Base-by-base conservation (phyloP, 2,329 filamentous ascomycete genomes). In the Curvularia verruculosa region DNA sequence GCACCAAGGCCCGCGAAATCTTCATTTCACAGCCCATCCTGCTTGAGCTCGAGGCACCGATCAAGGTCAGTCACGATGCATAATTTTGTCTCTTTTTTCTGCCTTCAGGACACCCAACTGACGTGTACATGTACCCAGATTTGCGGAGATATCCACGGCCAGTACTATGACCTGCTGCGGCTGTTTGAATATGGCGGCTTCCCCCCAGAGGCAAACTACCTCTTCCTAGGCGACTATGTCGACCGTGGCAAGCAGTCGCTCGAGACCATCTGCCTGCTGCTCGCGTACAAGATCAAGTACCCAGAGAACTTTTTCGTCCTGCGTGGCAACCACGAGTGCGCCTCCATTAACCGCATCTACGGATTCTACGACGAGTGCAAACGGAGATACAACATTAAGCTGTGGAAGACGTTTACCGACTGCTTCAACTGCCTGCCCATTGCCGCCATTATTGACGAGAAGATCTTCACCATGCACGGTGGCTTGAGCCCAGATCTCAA, bases 321-420 rank as follows among this genome's bases (percentile, higher is more conserved):
- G 58, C 92, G 95, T 68, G 95, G 95, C 64, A 99, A 99, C 84
- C 95, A 99, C 84, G 95, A 99, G 81, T 98, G 95, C 81, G 95
- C 95, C 58, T 96, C 91, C 51, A 96, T 99, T 84, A 99, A 96
- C 83, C 92, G 95, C 75, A 96, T 98, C 80, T 99, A 99, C 79
- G 95, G 95, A 59, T 99, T 99, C 84, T 99, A 99, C 84, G 95
- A 99, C 75, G 94, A 99, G 81, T 99, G 94, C 88, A 99, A 99
- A 85, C 89, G 95, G 76, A 87, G 94, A 70, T 98, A 96, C 83
- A 99, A 98, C 81, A 96, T 98, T 84, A 98, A 98, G 86, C 85
- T 98, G 60, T 98, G 94, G 94, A 99, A 99, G 86, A 98, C 94
- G 1, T 98, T 99, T 78, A 97, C 93, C 63, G 94, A 99, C 79